Evolutionary conservation across 345 rosid species (phyloP).

Genomic region (Rhizophora mangle): DNA sequence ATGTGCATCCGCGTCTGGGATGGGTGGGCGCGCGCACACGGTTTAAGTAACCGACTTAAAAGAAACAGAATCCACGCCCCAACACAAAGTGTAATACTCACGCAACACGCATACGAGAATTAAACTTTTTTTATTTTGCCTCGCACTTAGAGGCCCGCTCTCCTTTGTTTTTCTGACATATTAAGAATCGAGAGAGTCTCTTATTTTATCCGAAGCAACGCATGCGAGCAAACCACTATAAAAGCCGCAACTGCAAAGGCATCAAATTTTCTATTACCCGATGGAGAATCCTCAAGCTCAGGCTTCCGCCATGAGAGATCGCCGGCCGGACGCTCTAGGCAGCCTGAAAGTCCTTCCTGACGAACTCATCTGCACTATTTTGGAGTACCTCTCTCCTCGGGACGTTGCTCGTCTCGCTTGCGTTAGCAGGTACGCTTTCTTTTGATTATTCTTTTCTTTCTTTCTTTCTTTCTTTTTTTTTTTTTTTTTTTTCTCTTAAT

Average conservation of each 20-base stretch:
- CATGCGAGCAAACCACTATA: not conserved
- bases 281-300: conserved; percentile 39
- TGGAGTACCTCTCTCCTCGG: conserved; percentile 61
- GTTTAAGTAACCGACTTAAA: no score
- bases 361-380: conserved; percentile 56
- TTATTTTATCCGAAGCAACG: no score
- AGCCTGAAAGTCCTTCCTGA: conserved; percentile 63
- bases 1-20: no score
- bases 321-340: conserved; percentile 71
- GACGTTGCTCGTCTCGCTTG: conserved; percentile 78
- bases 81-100: no score
- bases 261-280: not conserved
- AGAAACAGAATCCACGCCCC: no score
- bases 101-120: no score
- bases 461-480: not conserved
- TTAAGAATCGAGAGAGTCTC: no score
- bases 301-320: conserved; percentile 41
- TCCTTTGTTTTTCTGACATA: no score
- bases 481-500: not conserved
- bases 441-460: not conserved
- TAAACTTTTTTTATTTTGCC: no score
- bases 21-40: no score
- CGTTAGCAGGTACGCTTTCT: conserved; percentile 68
- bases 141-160: no score
- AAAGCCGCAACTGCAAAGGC: not conserved